A percentile compares a stretch with the other conserved stretches of the same genome.
Evolutionary conservation across 345 rosid genomes (phyloP).

Genomic region (Ailanthus altissimus): DNA sequence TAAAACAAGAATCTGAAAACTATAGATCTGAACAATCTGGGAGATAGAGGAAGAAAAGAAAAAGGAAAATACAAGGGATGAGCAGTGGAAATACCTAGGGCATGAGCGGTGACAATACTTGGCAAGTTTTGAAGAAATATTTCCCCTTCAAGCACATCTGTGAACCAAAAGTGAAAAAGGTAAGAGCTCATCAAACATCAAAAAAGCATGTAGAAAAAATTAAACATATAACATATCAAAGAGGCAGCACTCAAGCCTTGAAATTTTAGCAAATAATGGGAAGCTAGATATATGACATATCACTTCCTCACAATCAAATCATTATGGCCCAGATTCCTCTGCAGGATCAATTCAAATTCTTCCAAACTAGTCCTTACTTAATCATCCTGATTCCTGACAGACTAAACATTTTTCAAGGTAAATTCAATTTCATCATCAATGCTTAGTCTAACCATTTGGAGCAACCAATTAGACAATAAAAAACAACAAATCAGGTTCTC

Average conservation of each 20-base stretch:
- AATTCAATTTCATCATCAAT: not conserved
- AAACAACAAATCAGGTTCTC: not conserved
- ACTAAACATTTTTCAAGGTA: not conserved
- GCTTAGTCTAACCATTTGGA: not conserved
- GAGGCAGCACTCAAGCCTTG: not conserved
- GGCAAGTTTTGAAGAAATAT: conserved; percentile 98
- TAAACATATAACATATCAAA: not conserved
- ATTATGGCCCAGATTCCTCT: not conserved
- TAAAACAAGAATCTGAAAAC: conserved; percentile 1
- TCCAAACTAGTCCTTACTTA: not conserved
- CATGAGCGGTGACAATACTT: conserved; percentile 86
- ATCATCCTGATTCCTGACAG: not conserved
- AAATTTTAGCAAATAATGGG: not conserved
- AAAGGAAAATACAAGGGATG: not conserved
- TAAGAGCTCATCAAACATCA: conserved; percentile 18
- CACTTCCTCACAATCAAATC: not conserved
- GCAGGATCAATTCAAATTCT: not conserved
- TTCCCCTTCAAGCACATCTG: conserved; percentile 95
- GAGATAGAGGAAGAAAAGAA: too few relatives aligned
- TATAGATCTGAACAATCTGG: not conserved
- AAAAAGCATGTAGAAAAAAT: conserved; percentile 2
- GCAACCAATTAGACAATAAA: not conserved
- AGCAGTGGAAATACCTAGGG: conserved; percentile 58
- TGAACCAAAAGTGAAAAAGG: conserved; percentile 18
- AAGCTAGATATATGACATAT: not conserved